Percentiles rank a stretch among this genome's conserved stretches.
Evolutionary conservation across 2,329 filamentous ascomycete species (phyloP).

Genomic region (Sporothrix phasma): DNA sequence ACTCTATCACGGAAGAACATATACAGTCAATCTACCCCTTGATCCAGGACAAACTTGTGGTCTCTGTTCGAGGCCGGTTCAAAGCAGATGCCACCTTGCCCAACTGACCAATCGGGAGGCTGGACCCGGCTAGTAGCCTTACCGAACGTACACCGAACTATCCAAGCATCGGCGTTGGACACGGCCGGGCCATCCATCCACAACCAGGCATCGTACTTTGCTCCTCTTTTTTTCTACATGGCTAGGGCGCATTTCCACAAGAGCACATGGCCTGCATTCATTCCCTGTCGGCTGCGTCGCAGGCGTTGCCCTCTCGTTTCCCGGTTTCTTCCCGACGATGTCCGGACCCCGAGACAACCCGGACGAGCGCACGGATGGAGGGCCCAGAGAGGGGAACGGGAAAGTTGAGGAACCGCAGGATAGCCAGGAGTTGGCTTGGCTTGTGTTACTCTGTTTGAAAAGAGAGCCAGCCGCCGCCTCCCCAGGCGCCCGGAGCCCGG

Average conservation of each 20-base stretch:
- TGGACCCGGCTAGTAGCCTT: not conserved
- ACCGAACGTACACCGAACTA: not conserved
- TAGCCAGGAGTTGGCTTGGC: not conserved
- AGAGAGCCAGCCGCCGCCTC: too few species aligned
- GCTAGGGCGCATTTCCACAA: not conserved
- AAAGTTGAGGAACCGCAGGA: not conserved
- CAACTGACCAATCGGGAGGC: not conserved
- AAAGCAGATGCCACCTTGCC: not conserved
- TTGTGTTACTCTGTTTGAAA: too few species aligned
- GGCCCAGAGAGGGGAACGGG: not conserved
- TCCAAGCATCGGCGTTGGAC: not conserved
- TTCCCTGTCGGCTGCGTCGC: not conserved
- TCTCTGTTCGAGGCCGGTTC: not conserved
- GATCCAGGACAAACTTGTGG: too few species aligned
- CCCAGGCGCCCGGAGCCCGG: too few species aligned
- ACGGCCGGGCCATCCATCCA: not conserved
- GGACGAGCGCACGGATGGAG: constrained; percentile 1
- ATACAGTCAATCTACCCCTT: too few species aligned
- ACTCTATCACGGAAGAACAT: too few species aligned
- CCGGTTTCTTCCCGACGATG: constrained; percentile 5
- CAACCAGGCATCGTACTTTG: too few species aligned
- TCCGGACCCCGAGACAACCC: constrained; percentile 12
- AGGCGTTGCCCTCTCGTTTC: not conserved
- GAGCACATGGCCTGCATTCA: not conserved
- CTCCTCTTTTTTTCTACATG: not conserved